Percentiles rank a stretch among this genome's conserved stretches.
Evolutionary conservation across 2,329 filamentous ascomycete genomes (phyloP).

Genomic region (Pseudocercospora vitis): DNA sequence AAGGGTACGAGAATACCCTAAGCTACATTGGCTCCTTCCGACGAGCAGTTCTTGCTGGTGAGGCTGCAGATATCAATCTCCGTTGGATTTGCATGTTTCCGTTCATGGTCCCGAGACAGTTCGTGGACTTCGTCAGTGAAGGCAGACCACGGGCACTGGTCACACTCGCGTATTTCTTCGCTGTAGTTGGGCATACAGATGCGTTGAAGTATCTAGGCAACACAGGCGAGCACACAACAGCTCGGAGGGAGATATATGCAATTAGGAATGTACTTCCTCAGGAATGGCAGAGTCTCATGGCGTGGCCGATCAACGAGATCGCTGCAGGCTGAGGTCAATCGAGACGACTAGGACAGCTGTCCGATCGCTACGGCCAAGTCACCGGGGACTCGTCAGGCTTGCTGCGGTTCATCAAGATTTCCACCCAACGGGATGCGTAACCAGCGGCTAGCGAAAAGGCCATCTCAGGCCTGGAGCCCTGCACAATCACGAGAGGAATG

Average conservation of each 20-base stretch:
- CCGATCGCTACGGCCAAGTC: too few relatives aligned
- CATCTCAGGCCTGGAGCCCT: too few relatives aligned
- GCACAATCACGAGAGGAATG: too few relatives aligned
- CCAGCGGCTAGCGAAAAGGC: too few relatives aligned
- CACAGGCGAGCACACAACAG: conserved; percentile 27
- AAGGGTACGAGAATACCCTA: conserved; percentile 33
- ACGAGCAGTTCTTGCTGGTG: conserved; percentile 27
- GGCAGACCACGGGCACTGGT: conserved; percentile 38
- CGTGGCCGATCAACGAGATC: conserved; percentile 34
- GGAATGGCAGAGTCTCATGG: conserved; percentile 37
- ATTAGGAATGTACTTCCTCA: conserved; percentile 31
- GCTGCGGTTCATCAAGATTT: too few relatives aligned
- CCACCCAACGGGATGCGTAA: too few relatives aligned
- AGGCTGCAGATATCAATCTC: conserved; percentile 30
- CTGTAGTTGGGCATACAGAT: conserved; percentile 32
- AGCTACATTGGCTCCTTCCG: conserved; percentile 35
- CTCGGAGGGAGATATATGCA: conserved; percentile 32
- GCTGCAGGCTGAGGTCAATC: conserved; percentile 18
- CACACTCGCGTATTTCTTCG: conserved; percentile 39
- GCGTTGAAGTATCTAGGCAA: conserved; percentile 35
- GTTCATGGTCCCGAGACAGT: conserved; percentile 34
- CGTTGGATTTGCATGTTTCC: conserved; percentile 38
- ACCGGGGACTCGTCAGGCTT: too few relatives aligned
- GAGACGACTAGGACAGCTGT: neutral
- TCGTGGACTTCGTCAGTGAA: conserved; percentile 36